These are phyloP conservation scores for Jamesozyma gamospora DNA, from an alignment of 805 yeast genomes.

Conservation along the genomic window DNA sequence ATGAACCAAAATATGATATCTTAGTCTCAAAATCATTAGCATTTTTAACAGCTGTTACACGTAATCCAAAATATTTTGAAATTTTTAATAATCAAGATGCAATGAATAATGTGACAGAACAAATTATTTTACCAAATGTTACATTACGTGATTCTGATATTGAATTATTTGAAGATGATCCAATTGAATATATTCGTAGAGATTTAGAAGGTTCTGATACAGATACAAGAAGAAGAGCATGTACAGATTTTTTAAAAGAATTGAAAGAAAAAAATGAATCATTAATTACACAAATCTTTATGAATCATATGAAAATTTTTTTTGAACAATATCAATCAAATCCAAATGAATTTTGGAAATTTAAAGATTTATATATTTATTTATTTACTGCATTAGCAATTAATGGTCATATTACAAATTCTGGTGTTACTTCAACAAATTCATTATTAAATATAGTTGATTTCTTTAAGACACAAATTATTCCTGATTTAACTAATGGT, in stretches of 20 bases:
- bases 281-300: slow-evolving; percentile 62
- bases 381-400: slow-evolving; percentile 84
- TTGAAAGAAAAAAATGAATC: slow-evolving; percentile 70
- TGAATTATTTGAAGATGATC: slow-evolving; percentile 94
- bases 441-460: slow-evolving; percentile 74
- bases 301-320: slow-evolving; percentile 61
- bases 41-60: slow-evolving; percentile 73
- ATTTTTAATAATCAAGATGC: slow-evolving; percentile 54
- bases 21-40: slow-evolving; percentile 71
- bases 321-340: slow-evolving; percentile 41
- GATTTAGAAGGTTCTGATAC: slow-evolving; percentile 93
- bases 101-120: slow-evolving; percentile 66
- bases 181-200: slow-evolving; percentile 82
- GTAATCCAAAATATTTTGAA: slow-evolving; percentile 55
- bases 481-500: slow-evolving; percentile 59
- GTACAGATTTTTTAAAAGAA: slow-evolving; percentile 87
- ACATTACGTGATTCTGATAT: slow-evolving; percentile 79
- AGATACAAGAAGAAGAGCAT: slow-evolving; percentile 83
- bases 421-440: slow-evolving; percentile 84
- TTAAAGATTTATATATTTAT: slow-evolving; percentile 78
- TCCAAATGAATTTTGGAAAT: slow-evolving; percentile 56
- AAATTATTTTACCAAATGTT: slow-evolving; percentile 82
- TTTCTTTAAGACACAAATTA: slow-evolving; percentile 73
- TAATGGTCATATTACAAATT: slow-evolving; percentile 75
- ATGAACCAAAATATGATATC: slow-evolving; percentile 72